Base-by-base conservation (phyloP, 192 early-diverging fungal genomes). In the Backusella psychrophila region DNA sequence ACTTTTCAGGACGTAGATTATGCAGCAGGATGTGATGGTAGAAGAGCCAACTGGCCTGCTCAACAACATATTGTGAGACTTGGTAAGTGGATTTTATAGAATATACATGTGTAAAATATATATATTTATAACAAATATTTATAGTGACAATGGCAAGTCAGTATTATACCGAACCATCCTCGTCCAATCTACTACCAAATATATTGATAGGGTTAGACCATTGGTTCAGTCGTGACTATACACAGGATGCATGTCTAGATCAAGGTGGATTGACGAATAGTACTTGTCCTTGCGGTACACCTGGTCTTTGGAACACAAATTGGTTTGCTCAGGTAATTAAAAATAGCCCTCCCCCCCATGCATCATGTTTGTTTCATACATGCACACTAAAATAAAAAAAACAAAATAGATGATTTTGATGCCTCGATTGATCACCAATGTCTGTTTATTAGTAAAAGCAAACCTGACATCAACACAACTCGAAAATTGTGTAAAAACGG, bases 291-390 rank as follows among this genome's bases (percentile, higher is more conserved):
- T 79, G 78, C 70, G 78, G 78, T 21, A 79, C 78, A 36, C 78
- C 78, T 63, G 78, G 78, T 21, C 67, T 79, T 17, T 79, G 78
- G 78, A 79, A 75, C 19, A 75, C 78, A 56, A 79, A 79, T 53
- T 79, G 78, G 78, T 79, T 69, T 75, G 78, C 36, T 33, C 78
- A 79, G 26, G 78, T 80, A 56, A n/a, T n/a, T 31, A 33, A 33
- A 33, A 33, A 33, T 33, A 33, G 33, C 33, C 33, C n/a, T n/a
- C n/a, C n/a, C n/a, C n/a, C n/a, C 2, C 33, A 44, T 63, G 56
- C 56, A 34, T 46, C 36, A 33, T 73, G 56, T 23, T 21, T 63
- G 56, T 44, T 44, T 44, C 26, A 29, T 59, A 26, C 19, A 63
- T 63, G 12, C 29, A 8, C 23, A 63, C 1, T 23, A 33, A 33